phyloP scores from a whole-genome alignment of 2,329 filamentous ascomycete genomes.

The Aspergillus sp. region DNA sequence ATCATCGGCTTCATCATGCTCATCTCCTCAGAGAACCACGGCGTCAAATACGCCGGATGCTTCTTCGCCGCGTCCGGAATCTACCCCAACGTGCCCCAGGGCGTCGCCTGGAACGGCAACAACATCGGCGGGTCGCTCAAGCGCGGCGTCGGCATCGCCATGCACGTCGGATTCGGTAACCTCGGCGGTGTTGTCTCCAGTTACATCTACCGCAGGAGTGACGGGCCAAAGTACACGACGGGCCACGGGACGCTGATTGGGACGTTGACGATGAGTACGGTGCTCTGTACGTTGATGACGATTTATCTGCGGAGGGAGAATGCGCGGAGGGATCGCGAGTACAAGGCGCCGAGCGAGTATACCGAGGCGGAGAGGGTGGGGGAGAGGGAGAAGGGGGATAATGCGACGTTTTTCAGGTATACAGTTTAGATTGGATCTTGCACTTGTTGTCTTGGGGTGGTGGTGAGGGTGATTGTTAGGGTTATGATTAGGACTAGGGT shows the following conservation, averaged over 20 bases:
- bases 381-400: conserved; percentile 18
- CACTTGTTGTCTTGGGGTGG: neutral
- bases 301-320: conserved; percentile 19
- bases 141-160: conserved; percentile 18
- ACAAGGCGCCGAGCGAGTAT: conserved; percentile 14
- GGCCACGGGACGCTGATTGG: conserved; percentile 19
- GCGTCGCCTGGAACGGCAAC: conserved; percentile 21
- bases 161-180: conserved; percentile 20
- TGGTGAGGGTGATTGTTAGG: neutral
- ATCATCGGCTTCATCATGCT: conserved; percentile 22
- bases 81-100: conserved; percentile 19
- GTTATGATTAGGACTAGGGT: neutral
- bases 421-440: neutral
- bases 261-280: conserved; percentile 14
- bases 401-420: conserved; percentile 19
- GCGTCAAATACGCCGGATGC: conserved; percentile 19
- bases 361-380: conserved; percentile 9
- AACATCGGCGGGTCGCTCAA: conserved; percentile 20
- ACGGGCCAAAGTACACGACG: conserved; percentile 6
- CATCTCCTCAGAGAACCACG: conserved; percentile 13
- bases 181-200: conserved; percentile 14
- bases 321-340: conserved; percentile 13
- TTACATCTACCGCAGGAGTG: conserved; percentile 16
- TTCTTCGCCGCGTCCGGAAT: conserved; percentile 21
- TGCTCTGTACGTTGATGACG: conserved; percentile 16